A percentile compares a stretch with the other conserved stretches of the same genome.
phyloP scores from a whole-genome alignment of 495 filamentous ascomycete species.

The Geopyxis carbonaria region DNA sequence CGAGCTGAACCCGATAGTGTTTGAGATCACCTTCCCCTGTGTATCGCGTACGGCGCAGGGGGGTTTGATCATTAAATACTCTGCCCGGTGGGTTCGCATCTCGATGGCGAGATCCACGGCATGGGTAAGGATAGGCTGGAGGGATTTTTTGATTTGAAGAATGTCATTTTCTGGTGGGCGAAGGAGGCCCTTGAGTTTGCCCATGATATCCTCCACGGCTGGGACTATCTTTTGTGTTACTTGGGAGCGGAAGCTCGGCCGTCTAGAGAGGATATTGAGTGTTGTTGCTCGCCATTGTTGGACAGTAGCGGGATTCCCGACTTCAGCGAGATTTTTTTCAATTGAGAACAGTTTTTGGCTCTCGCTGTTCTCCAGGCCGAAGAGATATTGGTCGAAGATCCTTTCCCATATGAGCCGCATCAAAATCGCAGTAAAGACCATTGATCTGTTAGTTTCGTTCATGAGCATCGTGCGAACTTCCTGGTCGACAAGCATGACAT shows the following conservation, averaged over 20 bases:
- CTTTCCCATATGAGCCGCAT: constrained; percentile 97
- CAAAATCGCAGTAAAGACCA: constrained; percentile 87
- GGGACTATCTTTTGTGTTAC: too few species aligned
- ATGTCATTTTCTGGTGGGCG: too few species aligned
- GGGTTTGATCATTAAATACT: constrained; percentile 89
- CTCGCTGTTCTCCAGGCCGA: constrained; percentile 90
- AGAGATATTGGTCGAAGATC: constrained; percentile 85
- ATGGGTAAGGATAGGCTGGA: too few species aligned
- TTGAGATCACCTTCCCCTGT: constrained; percentile 62
- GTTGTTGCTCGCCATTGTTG: constrained; percentile 87
- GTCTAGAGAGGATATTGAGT: constrained; percentile 60
- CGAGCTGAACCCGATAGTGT: constrained; percentile 66
- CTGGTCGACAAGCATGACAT: too few species aligned
- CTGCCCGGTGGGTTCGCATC: constrained; percentile 88
- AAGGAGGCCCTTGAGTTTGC: too few species aligned
- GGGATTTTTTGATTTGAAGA: too few species aligned
- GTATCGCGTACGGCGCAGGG: constrained; percentile 84
- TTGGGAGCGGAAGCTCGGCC: constrained; percentile 53
- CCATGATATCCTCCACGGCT: too few species aligned
- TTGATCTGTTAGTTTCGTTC: too few species aligned
- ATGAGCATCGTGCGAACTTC: too few species aligned
- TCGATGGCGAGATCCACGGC: too few species aligned
- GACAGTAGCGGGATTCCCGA: constrained; percentile 60
- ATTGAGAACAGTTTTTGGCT: constrained; percentile 85
- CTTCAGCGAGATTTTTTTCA: constrained; percentile 69